A percentile compares a stretch with the other conserved stretches of the same genome.
Conservation (phyloP, 1,284 basidiomycete genomes). For the Ceratorhiza oryzae-sativae region DNA sequence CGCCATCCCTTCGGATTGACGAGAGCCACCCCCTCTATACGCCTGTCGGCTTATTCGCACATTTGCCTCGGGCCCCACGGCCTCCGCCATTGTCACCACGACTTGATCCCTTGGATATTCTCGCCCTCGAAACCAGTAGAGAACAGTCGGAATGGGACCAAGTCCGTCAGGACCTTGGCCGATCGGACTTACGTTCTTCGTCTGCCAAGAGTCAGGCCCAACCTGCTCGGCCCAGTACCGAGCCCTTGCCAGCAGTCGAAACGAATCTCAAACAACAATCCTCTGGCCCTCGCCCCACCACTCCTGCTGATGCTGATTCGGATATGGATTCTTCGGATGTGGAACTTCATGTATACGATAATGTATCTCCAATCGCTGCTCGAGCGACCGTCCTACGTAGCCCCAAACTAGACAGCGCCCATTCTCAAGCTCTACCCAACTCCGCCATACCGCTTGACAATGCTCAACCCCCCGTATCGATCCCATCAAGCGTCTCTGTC, state of each 20-base stretch:
- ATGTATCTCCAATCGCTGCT: not conserved
- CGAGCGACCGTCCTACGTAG: not conserved
- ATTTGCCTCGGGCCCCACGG: slow-evolving; percentile 21
- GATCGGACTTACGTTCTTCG: not conserved
- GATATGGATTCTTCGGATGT: slow-evolving; percentile 18
- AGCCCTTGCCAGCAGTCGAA: not conserved
- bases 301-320: not conserved
- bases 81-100: slow-evolving; percentile 6
- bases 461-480: not conserved
- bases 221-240: not conserved
- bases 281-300: not conserved
- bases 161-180: slow-evolving; percentile 7
- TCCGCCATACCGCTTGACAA: not conserved
- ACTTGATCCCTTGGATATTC: slow-evolving; percentile 4
- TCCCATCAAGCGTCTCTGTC: not conserved
- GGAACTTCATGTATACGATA: slow-evolving; percentile 10
- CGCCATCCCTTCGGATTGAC: slow-evolving; percentile 1
- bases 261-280: not conserved
- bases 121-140: slow-evolving; percentile 1
- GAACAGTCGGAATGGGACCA: slow-evolving; percentile 28
- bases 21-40: slow-evolving; percentile 12
- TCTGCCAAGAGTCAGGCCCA: not conserved
- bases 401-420: not conserved
- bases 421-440: not conserved
- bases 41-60: not conserved